Evolutionary conservation across 2,329 filamentous ascomycete genomes (phyloP).

Genomic region (Alternaria atra): DNA sequence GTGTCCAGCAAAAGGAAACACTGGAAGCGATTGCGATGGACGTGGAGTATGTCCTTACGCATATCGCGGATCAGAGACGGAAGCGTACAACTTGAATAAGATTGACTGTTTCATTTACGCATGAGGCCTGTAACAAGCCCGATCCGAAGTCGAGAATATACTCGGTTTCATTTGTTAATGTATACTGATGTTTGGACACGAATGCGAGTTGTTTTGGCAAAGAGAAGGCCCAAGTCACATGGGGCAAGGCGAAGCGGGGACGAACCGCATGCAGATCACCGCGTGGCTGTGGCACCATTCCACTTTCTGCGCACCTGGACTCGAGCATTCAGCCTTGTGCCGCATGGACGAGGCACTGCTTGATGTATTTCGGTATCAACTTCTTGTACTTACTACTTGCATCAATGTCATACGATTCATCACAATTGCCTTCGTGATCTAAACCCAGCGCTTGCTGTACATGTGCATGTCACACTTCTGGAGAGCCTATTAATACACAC

Average conservation of each 20-base stretch:
- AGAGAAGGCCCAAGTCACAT: constrained; percentile 1
- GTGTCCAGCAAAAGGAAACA: constrained; percentile 20
- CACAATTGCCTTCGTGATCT: constrained; percentile 15
- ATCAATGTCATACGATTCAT: constrained; percentile 9
- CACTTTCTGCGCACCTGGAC: constrained; percentile 18
- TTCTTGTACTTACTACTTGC: constrained; percentile 13
- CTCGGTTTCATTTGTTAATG: not conserved
- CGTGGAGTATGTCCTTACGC: constrained; percentile 27
- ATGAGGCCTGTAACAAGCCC: not conserved
- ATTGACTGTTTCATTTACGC: not conserved
- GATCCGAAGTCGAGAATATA: no score
- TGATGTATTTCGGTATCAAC: constrained; percentile 21
- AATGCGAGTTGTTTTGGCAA: not conserved
- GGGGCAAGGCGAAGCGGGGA: constrained; percentile 20
- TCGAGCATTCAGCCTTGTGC: constrained; percentile 43
- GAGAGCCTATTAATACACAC: constrained; percentile 26
- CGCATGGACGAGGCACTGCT: constrained; percentile 21
- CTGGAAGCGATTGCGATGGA: constrained; percentile 29
- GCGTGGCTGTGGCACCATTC: constrained; percentile 32
- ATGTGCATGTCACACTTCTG: constrained; percentile 13
- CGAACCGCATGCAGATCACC: constrained; percentile 5
- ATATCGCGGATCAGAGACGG: constrained; percentile 23
- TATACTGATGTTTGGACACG: not conserved
- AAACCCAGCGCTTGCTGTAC: constrained; percentile 19
- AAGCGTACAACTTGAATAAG: not conserved